A percentile compares a stretch with the other conserved stretches of the same genome.
Conservation (phyloP, 495 filamentous ascomycete species). For the Neurospora africana region DNA sequence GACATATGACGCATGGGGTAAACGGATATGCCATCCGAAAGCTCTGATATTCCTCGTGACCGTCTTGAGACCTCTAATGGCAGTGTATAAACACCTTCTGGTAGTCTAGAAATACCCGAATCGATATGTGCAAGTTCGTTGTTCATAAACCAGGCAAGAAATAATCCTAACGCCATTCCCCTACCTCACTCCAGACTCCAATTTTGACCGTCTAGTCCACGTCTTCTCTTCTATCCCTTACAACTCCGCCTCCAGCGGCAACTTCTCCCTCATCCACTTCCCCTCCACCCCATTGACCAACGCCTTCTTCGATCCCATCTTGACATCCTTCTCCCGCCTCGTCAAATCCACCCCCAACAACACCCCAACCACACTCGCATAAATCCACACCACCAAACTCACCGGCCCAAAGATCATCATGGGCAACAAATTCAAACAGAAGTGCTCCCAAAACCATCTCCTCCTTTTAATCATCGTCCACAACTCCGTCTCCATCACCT, state of each 20-base stretch:
- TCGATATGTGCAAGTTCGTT: neutral
- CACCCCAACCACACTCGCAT: neutral
- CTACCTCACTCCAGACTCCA: neutral
- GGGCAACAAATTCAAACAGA: constrained; percentile 12
- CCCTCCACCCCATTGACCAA: neutral
- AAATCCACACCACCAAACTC: constrained; percentile 11
- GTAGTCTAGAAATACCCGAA: neutral
- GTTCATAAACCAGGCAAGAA: neutral
- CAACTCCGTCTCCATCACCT: constrained; percentile 26
- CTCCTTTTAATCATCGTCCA: constrained; percentile 25
- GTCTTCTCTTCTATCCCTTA: neutral
- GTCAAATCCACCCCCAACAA: neutral
- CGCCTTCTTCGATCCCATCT: neutral
- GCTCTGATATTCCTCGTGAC: neutral
- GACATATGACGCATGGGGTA: neutral
- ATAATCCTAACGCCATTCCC: too few species aligned
- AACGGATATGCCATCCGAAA: neutral
- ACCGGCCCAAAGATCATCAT: constrained; percentile 24
- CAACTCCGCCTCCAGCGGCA: neutral
- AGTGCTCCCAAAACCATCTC: constrained; percentile 17
- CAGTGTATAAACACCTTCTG: neutral
- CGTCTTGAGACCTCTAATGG: neutral
- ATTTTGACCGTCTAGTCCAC: neutral
- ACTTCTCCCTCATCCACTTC: neutral
- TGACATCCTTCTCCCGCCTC: neutral